Base-by-base conservation (phyloP, 73 alveolate genomes). In the Uronychia setigera region DNA sequence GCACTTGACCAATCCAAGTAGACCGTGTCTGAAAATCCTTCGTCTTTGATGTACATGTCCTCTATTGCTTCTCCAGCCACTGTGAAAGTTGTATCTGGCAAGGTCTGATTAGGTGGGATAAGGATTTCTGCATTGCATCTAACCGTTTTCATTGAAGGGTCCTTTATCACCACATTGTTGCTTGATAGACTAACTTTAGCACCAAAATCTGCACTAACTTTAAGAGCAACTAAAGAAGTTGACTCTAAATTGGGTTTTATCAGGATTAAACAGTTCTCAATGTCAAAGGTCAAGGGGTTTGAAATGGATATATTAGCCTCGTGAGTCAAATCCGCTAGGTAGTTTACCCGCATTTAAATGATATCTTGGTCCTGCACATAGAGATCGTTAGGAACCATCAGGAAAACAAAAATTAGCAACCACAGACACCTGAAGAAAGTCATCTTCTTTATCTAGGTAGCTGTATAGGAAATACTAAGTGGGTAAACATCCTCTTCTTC, bases 401-500 rank as follows among this genome's bases (percentile, higher is more conserved):
- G n/a, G 27, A 76, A 76, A 5, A 76, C 9, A 13, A 76, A 26
- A 1, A 76, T 26, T 13, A 58, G 19, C 1, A 76, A 58, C 28
- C 32, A 76, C n/a, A 46, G 5, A 5, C 5, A 46, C 27, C 81
- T 28, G 32, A 76, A 76, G 59, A 28, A 76, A 9, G 1, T 30
- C 46, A 76, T 76, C 59, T 31, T 76, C 29, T 9, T 28, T 5
- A 26, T 76, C 31, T 76, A 28, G 1, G 26, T 1, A 9, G 46
- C 27, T 1, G 81, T 76, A 58, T 28, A 76, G 29, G 28, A 28
- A 31, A 76, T 76, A 27, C 58, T 26, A 5, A 76, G 35, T 9
- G 81, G 81, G 30, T 76, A 76, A 5, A 76, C 81, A 30, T 30
- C 58, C 31, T 76, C 81, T 31, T 76, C 81, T 9, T 28, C 59